Base-by-base conservation (phyloP, 257 asterid genomes). In the Solanum gracilifrons region DNA sequence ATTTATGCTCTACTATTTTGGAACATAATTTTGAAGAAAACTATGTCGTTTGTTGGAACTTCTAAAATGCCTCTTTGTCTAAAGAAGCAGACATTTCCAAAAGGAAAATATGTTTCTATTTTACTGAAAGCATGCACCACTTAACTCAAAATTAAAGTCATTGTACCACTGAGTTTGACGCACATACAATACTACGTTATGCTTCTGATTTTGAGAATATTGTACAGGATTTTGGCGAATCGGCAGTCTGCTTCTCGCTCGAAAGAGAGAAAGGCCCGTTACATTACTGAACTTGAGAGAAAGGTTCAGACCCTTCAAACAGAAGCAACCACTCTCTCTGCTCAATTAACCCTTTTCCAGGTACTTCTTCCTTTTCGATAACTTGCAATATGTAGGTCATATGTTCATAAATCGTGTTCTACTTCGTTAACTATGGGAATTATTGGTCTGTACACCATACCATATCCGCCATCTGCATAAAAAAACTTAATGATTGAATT, bases 231-330 rank as follows among this genome's bases (percentile, higher is more conserved):
- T 86, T 92, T 97, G 93, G 99, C 99, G 16, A 97, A 97, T 89
- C 93, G 98, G 9, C 99, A 97, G 87, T 96, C 98, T 85, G 99
- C 99, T 86, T 95, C 99, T 84, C 98, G 99, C 71, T 95, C 99
- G 15, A 96, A 96, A 89, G 99, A 96, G 90, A 94, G 99, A 87
- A 96, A 96, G 87, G 96, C 98, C 2, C 94, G 95, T 6, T 96
- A 96, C 79, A 95, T 96, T 20, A 93, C 98, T 80, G 99, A 96
- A 87, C 96, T 96, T 37, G 99, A 97, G 91, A 94, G 99, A 88
- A 97, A 97, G 92, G 98, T 97, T 89, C 98, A 97, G 92, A 95
- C 95, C 87, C 99, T 96, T 68, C 99, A 96, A 89, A 96, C 98
- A 36, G 99, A 96, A 90, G 98, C 99, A 85, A 96, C 99, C 71